Percentiles rank a stretch among this genome's conserved stretches.
Conservation (phyloP, 768 basidiomycete species). For the Russula abietina region DNA sequence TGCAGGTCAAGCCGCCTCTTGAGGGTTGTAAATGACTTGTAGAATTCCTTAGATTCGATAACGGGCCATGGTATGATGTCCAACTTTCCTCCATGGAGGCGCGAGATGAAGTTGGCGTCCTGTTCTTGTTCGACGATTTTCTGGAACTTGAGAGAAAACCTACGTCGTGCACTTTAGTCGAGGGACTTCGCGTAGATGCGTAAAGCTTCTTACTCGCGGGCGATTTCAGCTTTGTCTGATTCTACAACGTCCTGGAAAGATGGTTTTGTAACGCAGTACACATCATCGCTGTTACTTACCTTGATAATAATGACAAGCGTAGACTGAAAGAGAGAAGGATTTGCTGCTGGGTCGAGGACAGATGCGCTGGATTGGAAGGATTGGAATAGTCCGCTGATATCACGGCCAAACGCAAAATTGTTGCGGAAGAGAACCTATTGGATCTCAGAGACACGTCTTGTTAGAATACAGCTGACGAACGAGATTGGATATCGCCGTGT, state of each 20-base stretch:
- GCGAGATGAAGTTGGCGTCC: slow-evolving; percentile 57
- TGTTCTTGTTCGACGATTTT: slow-evolving; percentile 57
- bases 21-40: slow-evolving; percentile 43
- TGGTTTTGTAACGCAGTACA: background rate
- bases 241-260: slow-evolving; percentile 52
- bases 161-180: slow-evolving; percentile 24
- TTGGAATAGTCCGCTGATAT: slow-evolving; percentile 55
- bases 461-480: slow-evolving; percentile 29
- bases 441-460: background rate
- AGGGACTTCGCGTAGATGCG: background rate
- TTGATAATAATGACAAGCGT: slow-evolving; percentile 59
- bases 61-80: slow-evolving; percentile 63
- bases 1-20: slow-evolving; percentile 46
- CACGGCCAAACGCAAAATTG: slow-evolving; percentile 57
- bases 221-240: slow-evolving; percentile 52
- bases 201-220: slow-evolving; percentile 42
- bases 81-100: slow-evolving; percentile 48
- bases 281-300: slow-evolving; percentile 29
- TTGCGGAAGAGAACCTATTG: slow-evolving; percentile 56
- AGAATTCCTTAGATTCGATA: slow-evolving; percentile 56
- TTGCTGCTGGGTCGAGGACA: slow-evolving; percentile 51
- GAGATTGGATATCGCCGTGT: slow-evolving; percentile 58
- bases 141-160: slow-evolving; percentile 52
- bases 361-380: slow-evolving; percentile 54
- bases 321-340: slow-evolving; percentile 54